These are phyloP conservation scores for Aspergillus brasiliensis DNA, from an alignment of 2,329 filamentous ascomycete species.

Conservation along the genomic window DNA sequence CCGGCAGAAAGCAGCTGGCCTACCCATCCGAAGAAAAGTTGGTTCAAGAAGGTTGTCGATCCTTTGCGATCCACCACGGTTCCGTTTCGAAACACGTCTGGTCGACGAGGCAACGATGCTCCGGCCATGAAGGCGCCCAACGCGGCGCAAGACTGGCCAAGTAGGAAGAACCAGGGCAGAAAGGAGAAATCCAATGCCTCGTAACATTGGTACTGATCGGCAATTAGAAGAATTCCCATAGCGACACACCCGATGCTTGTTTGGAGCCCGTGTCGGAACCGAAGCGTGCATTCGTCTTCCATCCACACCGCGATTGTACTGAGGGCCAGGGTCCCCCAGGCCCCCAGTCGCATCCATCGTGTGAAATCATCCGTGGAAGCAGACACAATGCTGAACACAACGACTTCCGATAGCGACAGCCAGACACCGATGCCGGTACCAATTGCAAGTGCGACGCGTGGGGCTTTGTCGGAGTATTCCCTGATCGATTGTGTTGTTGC, in stretches of 20 bases:
- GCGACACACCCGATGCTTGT: neutral
- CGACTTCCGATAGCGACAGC: neutral
- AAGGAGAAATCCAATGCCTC: neutral
- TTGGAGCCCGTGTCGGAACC: neutral
- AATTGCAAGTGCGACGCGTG: neutral
- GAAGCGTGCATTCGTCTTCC: neutral
- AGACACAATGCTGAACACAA: neutral
- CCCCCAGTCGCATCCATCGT: conserved; percentile 1
- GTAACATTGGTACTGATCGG: neutral
- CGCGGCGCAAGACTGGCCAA: neutral
- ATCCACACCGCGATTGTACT: neutral
- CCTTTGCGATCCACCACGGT: conserved; percentile 3
- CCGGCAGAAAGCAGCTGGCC: neutral
- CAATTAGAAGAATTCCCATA: neutral
- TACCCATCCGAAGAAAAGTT: neutral
- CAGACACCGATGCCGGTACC: neutral
- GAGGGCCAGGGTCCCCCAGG: neutral
- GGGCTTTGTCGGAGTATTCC: neutral
- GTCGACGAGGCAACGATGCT: neutral
- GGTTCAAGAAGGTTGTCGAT: neutral
- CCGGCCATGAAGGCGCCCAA: neutral
- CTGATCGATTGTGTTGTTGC: neutral
- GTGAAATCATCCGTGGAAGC: neutral
- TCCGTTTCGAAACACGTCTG: neutral
- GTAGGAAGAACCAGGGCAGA: neutral